phyloP scores from a whole-genome alignment of 2,329 filamentous ascomycete genomes.

The Fonsecaea pedrosoi region DNA sequence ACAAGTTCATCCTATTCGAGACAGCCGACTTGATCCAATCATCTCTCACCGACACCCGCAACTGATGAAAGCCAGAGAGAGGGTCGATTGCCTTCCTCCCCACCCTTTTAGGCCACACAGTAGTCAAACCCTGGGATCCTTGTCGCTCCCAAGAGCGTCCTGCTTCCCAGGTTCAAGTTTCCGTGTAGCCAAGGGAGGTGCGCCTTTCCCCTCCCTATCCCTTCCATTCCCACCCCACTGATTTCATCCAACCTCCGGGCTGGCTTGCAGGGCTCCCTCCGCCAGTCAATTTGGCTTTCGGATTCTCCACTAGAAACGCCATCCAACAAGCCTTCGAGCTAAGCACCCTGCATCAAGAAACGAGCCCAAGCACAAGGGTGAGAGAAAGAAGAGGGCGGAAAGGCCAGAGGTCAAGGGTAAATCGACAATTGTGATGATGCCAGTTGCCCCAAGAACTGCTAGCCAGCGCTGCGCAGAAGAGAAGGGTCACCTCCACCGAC shows the following conservation, averaged over 20 bases:
- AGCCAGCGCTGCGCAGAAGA: slow-evolving; percentile 6
- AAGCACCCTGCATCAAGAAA: slow-evolving; percentile 27
- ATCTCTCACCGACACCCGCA: not conserved
- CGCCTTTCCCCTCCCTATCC: not conserved
- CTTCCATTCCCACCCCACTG: slow-evolving; percentile 23
- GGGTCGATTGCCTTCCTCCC: slow-evolving; percentile 2
- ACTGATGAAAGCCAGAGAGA: slow-evolving; percentile 1
- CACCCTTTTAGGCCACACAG: slow-evolving; percentile 4
- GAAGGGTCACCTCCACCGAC: slow-evolving; percentile 34
- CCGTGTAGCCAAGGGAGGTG: not conserved
- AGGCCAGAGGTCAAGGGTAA: slow-evolving; percentile 11
- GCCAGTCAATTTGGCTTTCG: slow-evolving; percentile 20
- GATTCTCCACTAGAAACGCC: slow-evolving; percentile 29
- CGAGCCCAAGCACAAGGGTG: slow-evolving; percentile 15
- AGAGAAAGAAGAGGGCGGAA: not conserved
- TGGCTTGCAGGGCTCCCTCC: slow-evolving; percentile 23
- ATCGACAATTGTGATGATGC: slow-evolving; percentile 31
- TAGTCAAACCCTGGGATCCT: not conserved
- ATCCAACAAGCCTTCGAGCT: slow-evolving; percentile 26
- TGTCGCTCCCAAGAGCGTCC: not conserved
- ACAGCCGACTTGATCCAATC: slow-evolving; percentile 1
- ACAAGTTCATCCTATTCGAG: not conserved
- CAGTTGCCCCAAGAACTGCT: slow-evolving; percentile 21
- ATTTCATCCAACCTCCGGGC: slow-evolving; percentile 29
- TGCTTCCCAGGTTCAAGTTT: slow-evolving; percentile 1